These are phyloP conservation scores for Raddia guianensis DNA, from an alignment of 176 grass and related monocot species.

Conservation along the genomic window DNA sequence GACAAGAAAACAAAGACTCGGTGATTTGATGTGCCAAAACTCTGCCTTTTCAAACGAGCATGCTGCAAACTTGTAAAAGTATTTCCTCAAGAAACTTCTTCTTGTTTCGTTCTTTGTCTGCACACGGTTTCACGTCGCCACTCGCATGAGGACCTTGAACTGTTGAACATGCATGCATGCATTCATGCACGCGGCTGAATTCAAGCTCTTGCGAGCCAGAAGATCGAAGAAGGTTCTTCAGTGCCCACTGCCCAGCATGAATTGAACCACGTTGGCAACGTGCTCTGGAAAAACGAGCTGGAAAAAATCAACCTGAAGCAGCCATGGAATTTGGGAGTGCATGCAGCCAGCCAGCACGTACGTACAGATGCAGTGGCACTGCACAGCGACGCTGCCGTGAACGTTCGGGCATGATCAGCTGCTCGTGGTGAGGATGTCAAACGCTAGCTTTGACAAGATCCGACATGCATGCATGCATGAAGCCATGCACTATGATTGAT, in stretches of 20 bases:
- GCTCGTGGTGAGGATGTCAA: constrained; percentile 16
- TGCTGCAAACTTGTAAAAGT: not conserved
- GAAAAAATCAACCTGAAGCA: not conserved
- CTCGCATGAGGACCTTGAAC: not conserved
- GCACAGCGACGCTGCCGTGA: not conserved
- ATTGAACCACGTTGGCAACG: not conserved
- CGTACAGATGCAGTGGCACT: not conserved
- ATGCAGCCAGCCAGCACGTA: not conserved
- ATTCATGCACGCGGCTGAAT: not conserved
- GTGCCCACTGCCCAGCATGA: not conserved
- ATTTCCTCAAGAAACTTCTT: not conserved
- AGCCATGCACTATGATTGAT: not conserved
- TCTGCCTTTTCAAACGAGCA: not conserved
- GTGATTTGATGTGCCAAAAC: not conserved
- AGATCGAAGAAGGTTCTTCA: constrained; percentile 42
- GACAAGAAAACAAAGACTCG: not conserved
- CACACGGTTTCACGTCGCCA: not conserved
- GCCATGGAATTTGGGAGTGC: not conserved
- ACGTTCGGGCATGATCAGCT: not conserved
- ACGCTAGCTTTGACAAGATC: constrained; percentile 27
- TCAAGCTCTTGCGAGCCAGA: not conserved
- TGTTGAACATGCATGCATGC: not conserved
- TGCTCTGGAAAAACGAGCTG: not conserved
- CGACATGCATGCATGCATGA: not conserved
- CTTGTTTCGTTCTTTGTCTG: not conserved